Base-by-base conservation (phyloP, 169 alveolate species). In the Cytauxzoon felis region DNA sequence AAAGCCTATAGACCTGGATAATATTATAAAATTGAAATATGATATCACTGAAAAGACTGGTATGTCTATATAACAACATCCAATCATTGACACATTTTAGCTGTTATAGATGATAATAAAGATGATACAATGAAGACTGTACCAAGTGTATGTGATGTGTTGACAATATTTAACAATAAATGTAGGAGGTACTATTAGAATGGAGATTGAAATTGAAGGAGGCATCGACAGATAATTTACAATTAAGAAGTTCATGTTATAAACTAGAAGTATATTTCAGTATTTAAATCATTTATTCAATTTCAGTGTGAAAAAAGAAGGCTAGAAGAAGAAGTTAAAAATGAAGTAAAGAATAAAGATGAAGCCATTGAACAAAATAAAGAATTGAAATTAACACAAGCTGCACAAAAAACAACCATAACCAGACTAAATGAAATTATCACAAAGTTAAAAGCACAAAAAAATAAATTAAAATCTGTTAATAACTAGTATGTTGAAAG, bases 401-500 rank as follows among this genome's bases (percentile, higher is more conserved):
- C 53, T 24, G 66, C 67, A 8, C 13, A 56, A 49, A 76, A 42
- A n/a, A 30, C 86, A 3, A 76, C 64, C 33, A 76, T 53, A 32
- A 32, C 43, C 11, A 47, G 53, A 6, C 75, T 76, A 19, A 5
- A 4, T 27, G 69, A 76, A 0, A n/a, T 18, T 19, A 9, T 76
- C 18, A 29, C 2, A 0, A 42, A 33, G 29, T 62, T 43, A 1
- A 66, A 66, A 30, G 24, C 57, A 2, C 34, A 32, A 18, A 48
- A 66, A 45, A 19, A 19, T 9, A 76, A 76, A 58, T 59, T 65
- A 3, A 56, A 63, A n/a, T 13, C 27, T 13, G 21, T 66, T 1
- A 27, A 65, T 21, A 34, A 56, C 19, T 76, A 76, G 80, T 67
- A 45, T n/a, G 80, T 67, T 53, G n/a, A n/a, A n/a, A n/a, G n/a